Base-by-base conservation (phyloP, 805 yeast species). In the Kockiozyma suomiensis region DNA sequence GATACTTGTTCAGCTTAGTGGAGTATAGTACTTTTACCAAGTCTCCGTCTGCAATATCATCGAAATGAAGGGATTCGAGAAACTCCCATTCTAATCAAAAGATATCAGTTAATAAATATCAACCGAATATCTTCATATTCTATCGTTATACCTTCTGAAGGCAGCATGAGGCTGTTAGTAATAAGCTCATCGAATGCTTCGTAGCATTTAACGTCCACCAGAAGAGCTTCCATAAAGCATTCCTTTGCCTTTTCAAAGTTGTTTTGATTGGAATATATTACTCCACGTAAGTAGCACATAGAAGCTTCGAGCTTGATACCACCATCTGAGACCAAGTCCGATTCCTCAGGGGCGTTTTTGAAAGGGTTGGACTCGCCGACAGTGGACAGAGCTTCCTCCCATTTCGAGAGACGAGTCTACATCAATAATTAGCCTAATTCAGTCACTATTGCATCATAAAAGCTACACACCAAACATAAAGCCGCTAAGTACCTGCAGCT, bases 231-330 rank as follows among this genome's bases (percentile, higher is more conserved):
- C 69, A 85, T 84, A 68, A 85, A 91, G 54, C 94, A 87, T 55
- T 88, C 91, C 68, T 88, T 90, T 0, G 98, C 98, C 62, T 82
- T 79, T 21, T 87, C 94, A 69, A 89, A 86, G 73, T 89, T 89
- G 71, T 89, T 90, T 69, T 87, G 92, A 63, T 86, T 85, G 10
- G 93, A 82, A 72, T 85, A 91, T 2, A 93, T 85, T 59, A 86
- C 79, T 1, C 98, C 99, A 60, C 97, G 78, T 45, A 93, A 75
- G 67, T 82, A 90, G 70, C 96, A 88, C 81, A 94, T 81, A 1
- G 96, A 88, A 0, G 97, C 87, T 69, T 90, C 97, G 43, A 92
- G 76, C 72, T 87, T 87, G 25, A 92, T 86, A 1, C 97, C 97
- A 5, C 94, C 96, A 70, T 90, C 96, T 13, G 81, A 77, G 30